Evolutionary conservation across 2,329 filamentous ascomycete genomes (phyloP), one percentile per base, ranked within the genome.

Genomic region (Rosellinia necatrix): DNA sequence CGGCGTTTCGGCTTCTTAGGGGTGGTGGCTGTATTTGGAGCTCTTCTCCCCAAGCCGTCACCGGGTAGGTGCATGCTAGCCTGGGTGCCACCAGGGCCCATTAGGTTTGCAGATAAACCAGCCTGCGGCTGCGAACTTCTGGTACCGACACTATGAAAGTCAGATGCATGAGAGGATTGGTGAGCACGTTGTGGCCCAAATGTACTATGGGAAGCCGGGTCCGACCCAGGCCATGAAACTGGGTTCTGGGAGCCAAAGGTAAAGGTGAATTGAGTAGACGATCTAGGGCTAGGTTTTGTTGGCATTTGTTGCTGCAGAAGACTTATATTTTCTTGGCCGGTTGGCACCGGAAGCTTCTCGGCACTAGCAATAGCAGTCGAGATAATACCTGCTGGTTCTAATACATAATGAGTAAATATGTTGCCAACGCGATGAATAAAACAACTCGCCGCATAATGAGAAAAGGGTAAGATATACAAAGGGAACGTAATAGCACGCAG

Each of bases 241-340:
- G 90, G 87, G 32, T 92, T 91, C 70, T 94, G 91, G 1, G 92
- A 93, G 67, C 96, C 90, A 73, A 92, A 97, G 10, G 91, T 96
- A 70, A 99, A 99, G 8, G 94, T 99, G 71, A 99, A 99, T 66
- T 97, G 91, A 0, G 90, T 89, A 53, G 92, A 91, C 5, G 88
- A 62, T 27, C 65, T 84, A 4, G 90, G 85, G 30, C 82, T 85
- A 3, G 82, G 70, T 66, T 84, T 87, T 55, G 79, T 78, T 5
- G 79, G 74, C 15, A 82, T 76, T 71, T 89, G 85, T 69, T 91
- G 88, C 54, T 91, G 87, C 44, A 96, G 75, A 57, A 92, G 80
- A 71, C 89, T 93, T 61, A 88, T 80, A 72, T 91, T 94, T 69
- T 93, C 90, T 69, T 91, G 87, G 12, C 87, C 89, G 64, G 79